phyloP scores from a whole-genome alignment of 345 rosid species.

The Euphorbia tirucalli region DNA sequence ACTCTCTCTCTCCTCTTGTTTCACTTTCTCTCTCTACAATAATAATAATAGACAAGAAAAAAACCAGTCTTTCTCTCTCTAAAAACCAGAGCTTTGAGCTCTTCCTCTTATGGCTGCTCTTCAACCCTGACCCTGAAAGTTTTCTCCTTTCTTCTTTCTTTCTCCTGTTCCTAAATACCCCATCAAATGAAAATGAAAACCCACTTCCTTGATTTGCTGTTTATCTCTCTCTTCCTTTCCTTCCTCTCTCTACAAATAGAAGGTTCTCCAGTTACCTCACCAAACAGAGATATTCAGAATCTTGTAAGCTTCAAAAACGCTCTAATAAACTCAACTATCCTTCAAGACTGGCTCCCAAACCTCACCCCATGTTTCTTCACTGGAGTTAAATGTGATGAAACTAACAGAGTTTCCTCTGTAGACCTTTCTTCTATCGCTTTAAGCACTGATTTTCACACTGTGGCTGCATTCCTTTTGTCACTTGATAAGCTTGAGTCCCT shows the following conservation, averaged over 20 bases:
- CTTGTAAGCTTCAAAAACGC: constrained; percentile 63
- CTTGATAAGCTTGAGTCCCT: constrained; percentile 56
- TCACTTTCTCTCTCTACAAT: background rate
- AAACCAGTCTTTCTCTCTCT: background rate
- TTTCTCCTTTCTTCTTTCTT: background rate
- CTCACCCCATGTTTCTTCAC: constrained; percentile 63
- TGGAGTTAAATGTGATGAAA: constrained; percentile 62
- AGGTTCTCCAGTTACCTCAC: constrained; percentile 11
- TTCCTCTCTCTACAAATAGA: constrained; percentile 6
- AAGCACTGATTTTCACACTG: constrained; percentile 53
- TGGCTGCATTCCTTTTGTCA: constrained; percentile 51
- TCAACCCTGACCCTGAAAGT: background rate
- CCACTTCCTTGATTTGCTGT: constrained; percentile 7
- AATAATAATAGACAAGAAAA: too few relatives aligned
- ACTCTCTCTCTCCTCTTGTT: constrained; percentile 16
- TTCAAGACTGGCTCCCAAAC: constrained; percentile 55
- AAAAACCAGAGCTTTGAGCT: constrained; percentile 11
- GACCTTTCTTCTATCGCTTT: constrained; percentile 44
- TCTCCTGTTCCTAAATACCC: background rate
- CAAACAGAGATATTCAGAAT: constrained; percentile 42
- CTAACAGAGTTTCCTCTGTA: constrained; percentile 51
- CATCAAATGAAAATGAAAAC: constrained; percentile 8
- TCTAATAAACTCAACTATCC: constrained; percentile 43
- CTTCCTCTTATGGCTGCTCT: constrained; percentile 21
- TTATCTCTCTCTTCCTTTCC: constrained; percentile 6